These are phyloP conservation scores for Priceomyces haplophilus DNA, from an alignment of 805 yeast species.

Conservation along the genomic window DNA sequence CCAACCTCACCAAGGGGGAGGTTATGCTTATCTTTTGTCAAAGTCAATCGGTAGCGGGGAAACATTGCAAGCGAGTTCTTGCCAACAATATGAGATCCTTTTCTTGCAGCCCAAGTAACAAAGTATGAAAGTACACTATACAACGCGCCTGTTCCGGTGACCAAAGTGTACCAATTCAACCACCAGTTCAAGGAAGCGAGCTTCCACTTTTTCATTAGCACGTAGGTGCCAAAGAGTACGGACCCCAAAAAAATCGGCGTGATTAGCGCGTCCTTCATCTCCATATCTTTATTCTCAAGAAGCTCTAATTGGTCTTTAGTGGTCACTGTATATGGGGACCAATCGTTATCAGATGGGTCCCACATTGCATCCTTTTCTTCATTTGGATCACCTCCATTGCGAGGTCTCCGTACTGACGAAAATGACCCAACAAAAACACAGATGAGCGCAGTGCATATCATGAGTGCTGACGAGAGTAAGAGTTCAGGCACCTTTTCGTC, in stretches of 20 bases:
- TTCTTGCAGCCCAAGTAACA: slow-evolving; percentile 24
- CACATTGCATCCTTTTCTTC: slow-evolving; percentile 7
- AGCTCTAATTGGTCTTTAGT: slow-evolving; percentile 5
- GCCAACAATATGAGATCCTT: slow-evolving; percentile 21
- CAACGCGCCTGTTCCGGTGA: slow-evolving; percentile 32
- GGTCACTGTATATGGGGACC: slow-evolving; percentile 4
- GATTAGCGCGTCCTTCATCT: slow-evolving; percentile 27
- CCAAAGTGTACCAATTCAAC: slow-evolving; percentile 34
- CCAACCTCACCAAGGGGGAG: slow-evolving; percentile 39
- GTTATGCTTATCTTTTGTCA: slow-evolving; percentile 34
- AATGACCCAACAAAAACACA: slow-evolving; percentile 18
- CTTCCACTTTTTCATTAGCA: slow-evolving; percentile 30
- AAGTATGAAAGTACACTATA: slow-evolving; percentile 25
- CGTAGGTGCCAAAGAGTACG: slow-evolving; percentile 37
- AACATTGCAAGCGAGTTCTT: slow-evolving; percentile 23
- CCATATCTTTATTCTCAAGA: slow-evolving; percentile 6
- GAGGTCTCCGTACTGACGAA: slow-evolving; percentile 23
- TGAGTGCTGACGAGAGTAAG: slow-evolving; percentile 6
- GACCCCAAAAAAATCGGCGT: slow-evolving; percentile 46
- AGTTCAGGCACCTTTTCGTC: slow-evolving; percentile 1
- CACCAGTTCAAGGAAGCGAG: slow-evolving; percentile 25
- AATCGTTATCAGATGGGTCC: slow-evolving; percentile 23
- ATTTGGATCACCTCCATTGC: slow-evolving; percentile 21
- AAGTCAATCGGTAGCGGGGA: slow-evolving; percentile 39
- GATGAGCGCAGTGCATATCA: slow-evolving; percentile 24